Evolutionary conservation across 2,329 filamentous ascomycete species (phyloP), one percentile per base, ranked within the genome.

Genomic region (Mycosphaerella sp.): DNA sequence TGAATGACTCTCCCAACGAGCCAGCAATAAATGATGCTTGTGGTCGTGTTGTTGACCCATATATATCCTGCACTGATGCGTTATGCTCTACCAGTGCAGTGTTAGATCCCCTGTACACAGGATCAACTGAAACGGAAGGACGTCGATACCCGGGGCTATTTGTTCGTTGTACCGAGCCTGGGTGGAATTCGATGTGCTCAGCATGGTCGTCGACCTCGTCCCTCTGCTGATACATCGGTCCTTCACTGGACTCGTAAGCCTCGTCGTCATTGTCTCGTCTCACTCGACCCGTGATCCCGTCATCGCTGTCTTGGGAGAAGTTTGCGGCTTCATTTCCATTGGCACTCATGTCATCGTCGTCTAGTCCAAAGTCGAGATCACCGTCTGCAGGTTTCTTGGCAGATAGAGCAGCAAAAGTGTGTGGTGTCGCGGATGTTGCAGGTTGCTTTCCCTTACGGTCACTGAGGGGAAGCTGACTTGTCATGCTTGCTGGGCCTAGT

Each of bases 1-100:
- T 69, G 42, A 61, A 69, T 5, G 55, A 60, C 59, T 68, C 67
- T 8, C 67, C 67, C 17, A 68, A 42, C 36, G 57, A 61, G n/a
- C 67, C 64, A 17, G 49, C 59, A 16, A 57, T 61, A 41, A 65
- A 65, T 3, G 56, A 58, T 14, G 54, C 56, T 37, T 59, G 62
- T 58, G 18, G 58, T 55, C 18, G 57, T 32, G 9, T 34, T 2
- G 44, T 58, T 57, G 21, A 52, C 1, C 63, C 63, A 21, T 64
- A 65, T 2, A 64, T 57, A 3, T 60, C 61, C 9, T 62, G 58
- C 34, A 56, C 53, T 3, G 62, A 60, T 6, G 60, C 59, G 25
- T 58, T 56, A 9, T 58, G 52, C 27, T 59, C 57, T 10, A 58
- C 59, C 2, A 45, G 53, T 12, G 50, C 42, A 49, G 67, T 63